Conservation (phyloP, 768 basidiomycete species). For the Daedalea quercina region DNA sequence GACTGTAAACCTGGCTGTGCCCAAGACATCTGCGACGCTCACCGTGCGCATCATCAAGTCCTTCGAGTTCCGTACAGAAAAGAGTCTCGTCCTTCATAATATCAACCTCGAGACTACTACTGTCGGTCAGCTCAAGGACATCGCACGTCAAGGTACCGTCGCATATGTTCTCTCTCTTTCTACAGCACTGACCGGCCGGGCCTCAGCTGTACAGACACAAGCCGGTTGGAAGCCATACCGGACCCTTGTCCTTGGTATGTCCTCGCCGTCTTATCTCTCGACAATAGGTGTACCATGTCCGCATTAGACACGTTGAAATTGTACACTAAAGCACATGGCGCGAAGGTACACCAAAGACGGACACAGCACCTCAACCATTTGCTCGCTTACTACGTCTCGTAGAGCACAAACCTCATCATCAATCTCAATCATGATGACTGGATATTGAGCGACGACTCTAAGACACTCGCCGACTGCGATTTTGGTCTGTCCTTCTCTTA, state of each 20-base stretch:
- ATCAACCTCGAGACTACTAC: constrained; percentile 77
- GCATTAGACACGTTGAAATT: constrained; percentile 88
- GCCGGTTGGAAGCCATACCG: constrained; percentile 88
- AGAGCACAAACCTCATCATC: constrained; percentile 98
- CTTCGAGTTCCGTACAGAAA: constrained; percentile 87
- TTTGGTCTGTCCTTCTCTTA: constrained; percentile 58
- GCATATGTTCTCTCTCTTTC: constrained; percentile 5
- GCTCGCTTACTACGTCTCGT: not conserved
- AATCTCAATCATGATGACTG: constrained; percentile 95
- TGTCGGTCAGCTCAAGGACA: constrained; percentile 71
- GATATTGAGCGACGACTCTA: constrained; percentile 68
- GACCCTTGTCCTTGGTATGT: constrained; percentile 58
- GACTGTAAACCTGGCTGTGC: constrained; percentile 59
- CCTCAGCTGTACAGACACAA: constrained; percentile 61
- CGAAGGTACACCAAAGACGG: constrained; percentile 64
- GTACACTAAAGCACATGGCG: constrained; percentile 90
- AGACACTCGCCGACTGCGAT: constrained; percentile 60
- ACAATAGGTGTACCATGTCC: not conserved
- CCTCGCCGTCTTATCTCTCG: not conserved
- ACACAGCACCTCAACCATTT: no score
- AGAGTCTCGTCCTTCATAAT: constrained; percentile 76
- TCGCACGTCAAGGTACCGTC: constrained; percentile 53
- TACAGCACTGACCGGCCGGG: not conserved
- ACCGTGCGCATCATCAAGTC: constrained; percentile 94
- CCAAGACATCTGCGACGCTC: constrained; percentile 72